Base-by-base conservation (phyloP, 805 yeast genomes). In the Spathaspora sp. region DNA sequence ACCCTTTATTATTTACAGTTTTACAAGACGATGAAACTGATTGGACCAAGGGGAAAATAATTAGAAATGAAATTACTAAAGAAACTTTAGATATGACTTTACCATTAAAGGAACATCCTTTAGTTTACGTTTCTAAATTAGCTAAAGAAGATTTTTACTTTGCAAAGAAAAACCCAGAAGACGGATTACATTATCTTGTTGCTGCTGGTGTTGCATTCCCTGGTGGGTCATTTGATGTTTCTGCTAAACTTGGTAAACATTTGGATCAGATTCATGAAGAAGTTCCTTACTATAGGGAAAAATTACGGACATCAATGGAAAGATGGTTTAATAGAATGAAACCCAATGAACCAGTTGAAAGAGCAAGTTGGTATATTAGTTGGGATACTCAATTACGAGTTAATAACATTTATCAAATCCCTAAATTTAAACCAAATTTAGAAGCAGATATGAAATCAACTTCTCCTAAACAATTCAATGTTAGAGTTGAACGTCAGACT, bases 161-260 rank as follows among this genome's bases (percentile, higher is more conserved):
- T 39, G 90, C 84, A 44, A 62, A 72, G 60, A 78, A 83, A 59
- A 77, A 81, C 54, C 77, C 71, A 0, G 79, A 81, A 56, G 75
- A 69, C 52, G 87, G 82, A 1, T 59, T 62, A 44, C 90, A 86
- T 64, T 83, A 86, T 63, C 69, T 86, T 49, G 78, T 76, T 38
- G 92, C 89, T 1, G 90, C 87, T 4, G 89, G 86, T 1, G 91
- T 86, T 39, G 89, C 90, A 5, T 85, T 86, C 64, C 90, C 91
- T 3, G 92, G 92, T 46, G 91, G 91, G 3, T 80, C 85, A 1
- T 86, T 86, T 66, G 86, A 85, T 50, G 80, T 86, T 50, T 64
- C 73, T 57, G 61, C 76, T 52, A 86, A 85, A 57, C 57, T 86
- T 46, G 91, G 91, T 18, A 77, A 75, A 59, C 78, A 77, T 49